A percentile compares a stretch with the other conserved stretches of the same genome.
Conservation (phyloP, 148 eudicot genomes). For the Cornus florida region DNA sequence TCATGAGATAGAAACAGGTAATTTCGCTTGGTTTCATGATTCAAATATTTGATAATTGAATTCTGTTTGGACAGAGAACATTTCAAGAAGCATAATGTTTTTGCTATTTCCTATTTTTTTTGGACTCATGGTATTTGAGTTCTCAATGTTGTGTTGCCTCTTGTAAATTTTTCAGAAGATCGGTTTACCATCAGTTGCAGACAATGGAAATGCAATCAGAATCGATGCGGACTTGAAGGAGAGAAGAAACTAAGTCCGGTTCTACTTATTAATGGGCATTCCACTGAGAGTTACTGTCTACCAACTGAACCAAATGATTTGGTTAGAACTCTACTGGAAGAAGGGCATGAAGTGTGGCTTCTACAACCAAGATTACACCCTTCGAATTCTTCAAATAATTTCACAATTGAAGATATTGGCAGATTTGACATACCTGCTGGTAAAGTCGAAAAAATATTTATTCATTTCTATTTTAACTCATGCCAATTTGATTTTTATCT, state of each 20-base stretch:
- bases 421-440: conserved; percentile 40
- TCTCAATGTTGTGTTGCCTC: background rate
- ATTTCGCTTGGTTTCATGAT: too few species aligned
- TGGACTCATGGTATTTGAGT: too few species aligned
- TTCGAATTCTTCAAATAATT: conserved; percentile 26
- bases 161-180: conserved; percentile 26
- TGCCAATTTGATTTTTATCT: background rate
- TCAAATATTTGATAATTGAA: too few species aligned
- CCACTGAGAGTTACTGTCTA: conserved; percentile 34
- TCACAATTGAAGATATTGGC: conserved; percentile 38
- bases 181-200: conserved; percentile 30
- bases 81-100: background rate
- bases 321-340: conserved; percentile 34
- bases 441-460: background rate
- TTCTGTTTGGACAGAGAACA: too few species aligned
- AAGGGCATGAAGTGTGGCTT: conserved; percentile 34
- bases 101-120: background rate
- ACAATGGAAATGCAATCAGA: conserved; percentile 29
- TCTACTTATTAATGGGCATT: conserved; percentile 34
- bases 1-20: conserved; percentile 38
- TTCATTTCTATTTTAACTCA: background rate
- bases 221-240: background rate
- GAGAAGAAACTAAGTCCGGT: conserved; percentile 16
- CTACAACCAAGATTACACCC: conserved; percentile 32
- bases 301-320: conserved; percentile 41